Evolutionary conservation across 257 asterid genomes (phyloP).

Genomic region (Rauvolfia tetraphylla): DNA sequence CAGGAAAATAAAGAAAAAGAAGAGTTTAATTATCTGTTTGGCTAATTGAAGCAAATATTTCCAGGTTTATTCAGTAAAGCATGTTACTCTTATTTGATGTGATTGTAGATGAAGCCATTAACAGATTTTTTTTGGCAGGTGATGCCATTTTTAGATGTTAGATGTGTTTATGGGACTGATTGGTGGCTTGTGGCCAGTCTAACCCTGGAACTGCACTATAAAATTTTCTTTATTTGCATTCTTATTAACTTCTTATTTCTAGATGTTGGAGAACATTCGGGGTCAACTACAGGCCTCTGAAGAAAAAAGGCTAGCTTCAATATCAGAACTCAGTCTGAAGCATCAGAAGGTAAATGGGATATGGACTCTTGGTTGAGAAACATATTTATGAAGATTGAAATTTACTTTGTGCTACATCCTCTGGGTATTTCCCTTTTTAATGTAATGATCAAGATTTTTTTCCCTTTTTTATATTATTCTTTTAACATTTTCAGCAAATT

Average conservation of each 20-base stretch:
- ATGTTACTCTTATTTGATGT: background rate
- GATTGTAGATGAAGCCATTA: background rate
- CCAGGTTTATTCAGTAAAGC: background rate
- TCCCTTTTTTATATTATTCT: slow-evolving; percentile 16
- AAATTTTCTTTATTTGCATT: background rate
- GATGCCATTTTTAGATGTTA: background rate
- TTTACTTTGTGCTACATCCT: slow-evolving; percentile 15
- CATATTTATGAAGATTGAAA: slow-evolving; percentile 22
- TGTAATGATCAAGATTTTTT: background rate
- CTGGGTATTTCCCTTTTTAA: slow-evolving; percentile 3
- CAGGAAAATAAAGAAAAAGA: too few relatives aligned
- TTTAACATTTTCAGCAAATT: slow-evolving; percentile 53
- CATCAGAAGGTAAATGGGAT: slow-evolving; percentile 69
- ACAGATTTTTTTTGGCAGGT: background rate
- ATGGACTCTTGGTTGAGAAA: slow-evolving; percentile 9
- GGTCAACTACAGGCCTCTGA: slow-evolving; percentile 71
- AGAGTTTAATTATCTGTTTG: too few relatives aligned
- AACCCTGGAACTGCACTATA: background rate
- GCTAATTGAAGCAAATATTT: background rate
- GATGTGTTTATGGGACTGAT: background rate
- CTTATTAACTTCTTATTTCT: slow-evolving; percentile 11
- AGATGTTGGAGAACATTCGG: slow-evolving; percentile 76
- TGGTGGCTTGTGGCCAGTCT: background rate
- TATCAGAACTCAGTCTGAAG: slow-evolving; percentile 69
- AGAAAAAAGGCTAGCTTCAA: slow-evolving; percentile 71